Evolutionary conservation across 1,284 basidiomycete genomes (phyloP), one percentile per base, ranked within the genome.

Genomic region (Ustilago loliicola): DNA sequence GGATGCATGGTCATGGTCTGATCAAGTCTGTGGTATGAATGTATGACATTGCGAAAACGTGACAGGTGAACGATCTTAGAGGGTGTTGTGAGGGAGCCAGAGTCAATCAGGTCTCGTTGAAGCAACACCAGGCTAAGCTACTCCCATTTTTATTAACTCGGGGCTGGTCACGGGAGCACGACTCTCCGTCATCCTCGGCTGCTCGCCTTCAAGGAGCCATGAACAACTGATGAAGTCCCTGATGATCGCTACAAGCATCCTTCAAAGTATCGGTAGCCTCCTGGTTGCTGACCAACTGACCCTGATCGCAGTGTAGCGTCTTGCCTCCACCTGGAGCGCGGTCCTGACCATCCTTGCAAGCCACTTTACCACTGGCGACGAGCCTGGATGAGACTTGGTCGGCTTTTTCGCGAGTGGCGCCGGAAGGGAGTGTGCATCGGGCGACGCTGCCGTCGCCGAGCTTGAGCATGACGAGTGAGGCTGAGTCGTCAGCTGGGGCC

Each of bases 351-450:
- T 6, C 0, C 15, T 36, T 13, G 61, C 71, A 73, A 1, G 66
- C n/a, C 25, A 65, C 25, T 8, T 59, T 61, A 42, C 54, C 58
- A 32, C 47, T 58, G 13, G 71, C 71, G 29, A 68, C 51, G 45
- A 73, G 62, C 15, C 32, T 30, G 50, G 61, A 65, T 21, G 61
- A 45, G 34, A 68, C 62, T 23, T 61, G 13, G 15, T 73, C 66
- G 50, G 62, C 71, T 3, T 29, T 36, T 9, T 23, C 29, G 23
- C 47, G n/a, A 50, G 64, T 21, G 7, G 32, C 19, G 9, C 21
- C 34, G 11, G 59, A 19, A 10, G 34, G 32, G 25, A 72, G 40
- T 2, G 21, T 36, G 61, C 71, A 72, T 23, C 21, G 38, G 3
- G 58, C 47, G 3, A 11, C 19, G 21, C 8, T 30, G 47, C 55